Base-by-base conservation (phyloP, 2,329 filamentous ascomycete genomes). In the Trematosphaeria pertusa region DNA sequence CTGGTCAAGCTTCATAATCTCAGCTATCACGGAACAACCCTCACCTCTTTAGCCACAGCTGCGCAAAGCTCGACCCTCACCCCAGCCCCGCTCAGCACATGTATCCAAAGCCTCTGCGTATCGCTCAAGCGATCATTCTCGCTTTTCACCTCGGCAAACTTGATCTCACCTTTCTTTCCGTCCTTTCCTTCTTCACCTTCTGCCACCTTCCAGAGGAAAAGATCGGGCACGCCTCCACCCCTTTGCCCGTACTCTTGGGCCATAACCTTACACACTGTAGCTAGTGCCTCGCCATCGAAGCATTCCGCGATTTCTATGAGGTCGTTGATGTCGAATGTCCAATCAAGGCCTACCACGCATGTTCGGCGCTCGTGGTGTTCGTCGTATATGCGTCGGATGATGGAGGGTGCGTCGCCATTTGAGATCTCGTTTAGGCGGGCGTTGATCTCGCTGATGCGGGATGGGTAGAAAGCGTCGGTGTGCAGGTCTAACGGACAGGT, bases 81-180 rank as follows among this genome's bases (percentile, higher is more conserved):
- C 2, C 94, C 93, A 1, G 92, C 91, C 1, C 87, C 87, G 6
- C 86, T 87, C 42, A 99, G 79, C 6, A 97, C 91, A 77, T 97
- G 90, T 62, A 97, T 96, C 94, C 94, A 99, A 58, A 99, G 80
- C 59, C 94, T 79, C 75, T 99, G 94, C 14, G 92, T 96, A 76
- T 99, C 94, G 72, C 93, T 97, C 64, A 99, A 77, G 30, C 91
- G 85, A 78, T 99, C 94, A 72, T 96, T 97, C 68, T 78, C 76
- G 51, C 76, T 79, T 69, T 80, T 80, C 9, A 80, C 78, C 52
- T 80, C 78, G 4, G 81, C 81, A 70, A 94, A 93, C 81, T 91
- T 86, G 55, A 89, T 86, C 66, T 88, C 81, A 30, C 78, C 77
- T 46, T 65, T 76, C 43, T 36, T 40, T 19, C 17, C n/a, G 28